Percentiles rank a stretch among this genome's conserved stretches.
Conservation (phyloP, 1,284 basidiomycete genomes). For the Takashimella tepidaria region DNA sequence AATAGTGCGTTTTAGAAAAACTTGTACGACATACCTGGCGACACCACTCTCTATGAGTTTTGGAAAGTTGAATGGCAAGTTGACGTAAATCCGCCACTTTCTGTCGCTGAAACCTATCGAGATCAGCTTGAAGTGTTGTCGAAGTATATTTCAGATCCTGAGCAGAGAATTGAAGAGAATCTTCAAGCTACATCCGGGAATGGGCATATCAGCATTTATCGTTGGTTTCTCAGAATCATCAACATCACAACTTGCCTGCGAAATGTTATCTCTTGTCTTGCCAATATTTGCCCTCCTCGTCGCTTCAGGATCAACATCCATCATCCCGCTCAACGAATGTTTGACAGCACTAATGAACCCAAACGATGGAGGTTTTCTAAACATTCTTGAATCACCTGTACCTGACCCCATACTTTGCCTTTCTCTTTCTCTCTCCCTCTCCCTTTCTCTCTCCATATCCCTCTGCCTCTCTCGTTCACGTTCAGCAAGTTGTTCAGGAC, state of each 20-base stretch:
- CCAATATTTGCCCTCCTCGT: slow-evolving; percentile 87
- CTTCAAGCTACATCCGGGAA: slow-evolving; percentile 65
- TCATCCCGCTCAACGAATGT: slow-evolving; percentile 93
- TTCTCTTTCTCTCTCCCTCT: slow-evolving; percentile 17
- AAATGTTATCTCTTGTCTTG: slow-evolving; percentile 89
- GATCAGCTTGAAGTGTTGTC: slow-evolving; percentile 91
- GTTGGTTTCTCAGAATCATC: neutral
- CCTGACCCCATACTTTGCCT: neutral
- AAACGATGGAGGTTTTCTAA: slow-evolving; percentile 53
- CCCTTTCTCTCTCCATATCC: slow-evolving; percentile 9
- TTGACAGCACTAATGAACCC: slow-evolving; percentile 87
- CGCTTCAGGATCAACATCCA: slow-evolving; percentile 96
- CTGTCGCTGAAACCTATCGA: slow-evolving; percentile 96
- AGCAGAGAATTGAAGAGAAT: slow-evolving; percentile 78
- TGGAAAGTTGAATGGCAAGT: slow-evolving; percentile 85
- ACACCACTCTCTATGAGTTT: slow-evolving; percentile 91
- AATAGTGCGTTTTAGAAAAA: neutral
- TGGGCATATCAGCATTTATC: neutral
- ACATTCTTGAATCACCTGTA: neutral
- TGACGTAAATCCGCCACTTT: slow-evolving; percentile 93
- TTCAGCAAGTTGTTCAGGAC: slow-evolving; percentile 7
- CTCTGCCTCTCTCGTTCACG: slow-evolving; percentile 10
- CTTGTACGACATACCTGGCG: slow-evolving; percentile 61
- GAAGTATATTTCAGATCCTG: slow-evolving; percentile 94
- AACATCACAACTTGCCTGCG: slow-evolving; percentile 59